Percentiles rank a stretch among this genome's conserved stretches.
Conservation (phyloP, 495 filamentous ascomycete genomes). For the Podospora bellae-mahoneyi region DNA sequence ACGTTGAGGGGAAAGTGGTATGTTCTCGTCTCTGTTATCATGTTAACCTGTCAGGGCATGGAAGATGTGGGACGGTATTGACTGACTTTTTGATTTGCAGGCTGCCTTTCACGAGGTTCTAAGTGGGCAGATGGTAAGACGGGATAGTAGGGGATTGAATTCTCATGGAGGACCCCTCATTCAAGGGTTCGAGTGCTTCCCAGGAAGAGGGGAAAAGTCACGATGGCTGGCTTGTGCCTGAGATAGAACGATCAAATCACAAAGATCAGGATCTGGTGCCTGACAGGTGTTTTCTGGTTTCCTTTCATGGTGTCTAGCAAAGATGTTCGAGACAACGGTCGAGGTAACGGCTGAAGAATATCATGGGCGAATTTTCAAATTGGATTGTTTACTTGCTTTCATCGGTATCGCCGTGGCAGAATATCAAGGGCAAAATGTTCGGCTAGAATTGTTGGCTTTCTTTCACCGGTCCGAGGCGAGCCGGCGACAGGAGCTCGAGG, state of each 20-base stretch:
- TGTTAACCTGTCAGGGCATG: neutral
- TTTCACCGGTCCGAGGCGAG: neutral
- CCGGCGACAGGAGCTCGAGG: neutral
- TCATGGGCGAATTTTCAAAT: neutral
- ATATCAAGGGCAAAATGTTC: neutral
- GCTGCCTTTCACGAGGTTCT: constrained; percentile 65
- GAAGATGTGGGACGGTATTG: neutral
- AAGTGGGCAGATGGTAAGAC: neutral
- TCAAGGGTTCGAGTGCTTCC: neutral
- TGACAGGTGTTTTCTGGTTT: neutral
- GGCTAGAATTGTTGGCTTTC: constrained; percentile 2
- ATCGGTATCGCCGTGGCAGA: neutral
- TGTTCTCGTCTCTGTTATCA: neutral
- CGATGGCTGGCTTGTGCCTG: neutral
- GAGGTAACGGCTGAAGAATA: neutral
- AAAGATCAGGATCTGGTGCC: neutral
- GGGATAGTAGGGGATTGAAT: neutral
- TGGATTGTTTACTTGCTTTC: neutral
- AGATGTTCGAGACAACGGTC: neutral
- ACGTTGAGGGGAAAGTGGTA: constrained; percentile 89
- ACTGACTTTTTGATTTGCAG: constrained; percentile 32
- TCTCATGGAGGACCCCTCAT: neutral
- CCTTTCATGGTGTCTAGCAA: neutral
- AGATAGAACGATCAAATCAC: neutral
- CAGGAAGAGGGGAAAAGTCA: neutral